Percentiles rank a stretch among this genome's conserved stretches.
Conservation (phyloP, 768 basidiomycete genomes). For the Psilocybe sp. region DNA sequence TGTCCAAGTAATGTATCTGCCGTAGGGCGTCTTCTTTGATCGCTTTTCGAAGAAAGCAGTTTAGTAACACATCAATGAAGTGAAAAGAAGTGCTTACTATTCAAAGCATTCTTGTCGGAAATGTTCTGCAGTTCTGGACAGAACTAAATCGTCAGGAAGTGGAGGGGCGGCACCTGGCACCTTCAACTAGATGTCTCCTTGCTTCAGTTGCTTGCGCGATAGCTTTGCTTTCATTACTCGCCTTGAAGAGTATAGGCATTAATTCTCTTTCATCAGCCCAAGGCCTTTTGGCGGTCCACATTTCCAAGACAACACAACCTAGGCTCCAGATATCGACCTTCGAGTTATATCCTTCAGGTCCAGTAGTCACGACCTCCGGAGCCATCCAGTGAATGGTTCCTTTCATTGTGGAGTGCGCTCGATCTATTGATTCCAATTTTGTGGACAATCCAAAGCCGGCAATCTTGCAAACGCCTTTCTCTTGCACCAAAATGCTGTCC, state of each 20-base stretch:
- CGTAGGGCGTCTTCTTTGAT: constrained; percentile 67
- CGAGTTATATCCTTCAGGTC: constrained; percentile 78
- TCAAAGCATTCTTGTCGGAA: constrained; percentile 80
- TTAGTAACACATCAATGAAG: neutral
- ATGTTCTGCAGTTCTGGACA: constrained; percentile 63
- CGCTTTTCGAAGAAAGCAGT: constrained; percentile 32
- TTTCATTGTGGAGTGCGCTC: constrained; percentile 73
- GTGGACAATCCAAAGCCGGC: constrained; percentile 98
- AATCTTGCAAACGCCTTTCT: constrained; percentile 85
- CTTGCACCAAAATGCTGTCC: constrained; percentile 91
- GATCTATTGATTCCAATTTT: constrained; percentile 65
- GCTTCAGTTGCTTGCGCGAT: too few relatives aligned
- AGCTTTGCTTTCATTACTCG: too few relatives aligned
- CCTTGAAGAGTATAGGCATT: constrained; percentile 78
- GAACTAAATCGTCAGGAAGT: constrained; percentile 60
- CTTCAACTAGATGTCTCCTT: constrained; percentile 72
- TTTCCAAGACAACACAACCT: constrained; percentile 91
- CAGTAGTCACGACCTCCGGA: constrained; percentile 74
- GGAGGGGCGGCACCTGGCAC: constrained; percentile 67
- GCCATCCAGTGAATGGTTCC: constrained; percentile 98
- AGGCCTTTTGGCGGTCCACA: constrained; percentile 91
- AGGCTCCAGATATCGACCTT: constrained; percentile 97
- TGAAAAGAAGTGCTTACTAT: constrained; percentile 41
- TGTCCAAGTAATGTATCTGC: constrained; percentile 39
- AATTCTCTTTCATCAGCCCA: constrained; percentile 72